Base-by-base conservation (phyloP, 108 stramenopile genomes). In the Mediolabrus comicus region DNA sequence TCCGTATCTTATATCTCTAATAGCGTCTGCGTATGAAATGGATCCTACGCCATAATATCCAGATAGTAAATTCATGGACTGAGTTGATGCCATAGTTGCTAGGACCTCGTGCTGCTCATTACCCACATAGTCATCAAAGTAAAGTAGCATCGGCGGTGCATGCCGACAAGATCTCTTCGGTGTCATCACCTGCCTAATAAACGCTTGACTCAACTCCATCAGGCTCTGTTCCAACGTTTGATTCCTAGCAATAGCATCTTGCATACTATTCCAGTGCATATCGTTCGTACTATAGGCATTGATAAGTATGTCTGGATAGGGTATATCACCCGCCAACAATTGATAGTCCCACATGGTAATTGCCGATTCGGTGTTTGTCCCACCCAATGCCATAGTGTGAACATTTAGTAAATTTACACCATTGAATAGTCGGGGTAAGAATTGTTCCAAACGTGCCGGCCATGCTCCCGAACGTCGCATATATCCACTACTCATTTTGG, bases 261-360 rank as follows among this genome's bases (percentile, higher is more conserved):
- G 75, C 26, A 81, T 71, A n/a, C 71, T 61, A 66, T 77, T 79
- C 62, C 86, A 84, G 62, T 91, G 90, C 87, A 91, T 85, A 67
- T 91, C 90, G 70, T 94, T 94, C 17, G 89, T 89, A 1, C 87
- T 75, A 59, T 94, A 94, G 16, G 86, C 86, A 81, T 89, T 88
- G 28, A 94, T 80, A 0, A 94, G 65, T 36, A 94, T 71, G 62
- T 94, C 92, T 3, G 92, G 89, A 68, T 86, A 72, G 19, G 77
- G 77, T 12, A 64, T 63, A 69, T 89, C 86, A 4, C 68, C 83
- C 0, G 86, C 85, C 43, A 90, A 64, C 41, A 94, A 64, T 17
- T 81, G 84, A 63, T 94, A 94, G 51, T 91, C 71, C 83, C 84
- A 89, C 49, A 89, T 87, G 5, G 75, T 75, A 11, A 52, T 72